These are phyloP conservation scores for Thermothelomyces thermophilus DNA, from an alignment of 2,329 filamentous ascomycete species.

Conservation along the genomic window DNA sequence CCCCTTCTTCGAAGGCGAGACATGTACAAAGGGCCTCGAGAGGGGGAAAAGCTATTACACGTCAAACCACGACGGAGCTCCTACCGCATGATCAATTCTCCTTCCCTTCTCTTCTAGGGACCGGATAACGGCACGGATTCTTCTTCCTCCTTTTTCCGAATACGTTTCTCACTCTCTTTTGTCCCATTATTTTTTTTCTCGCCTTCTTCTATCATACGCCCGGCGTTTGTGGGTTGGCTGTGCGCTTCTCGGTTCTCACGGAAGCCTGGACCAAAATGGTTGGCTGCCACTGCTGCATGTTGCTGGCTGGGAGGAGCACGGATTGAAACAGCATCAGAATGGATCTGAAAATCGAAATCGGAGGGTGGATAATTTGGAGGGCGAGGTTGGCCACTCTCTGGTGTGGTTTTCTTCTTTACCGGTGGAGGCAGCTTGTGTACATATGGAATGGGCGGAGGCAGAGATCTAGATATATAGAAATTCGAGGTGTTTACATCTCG, in stretches of 20 bases:
- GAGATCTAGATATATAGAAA: no score
- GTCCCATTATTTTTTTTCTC: no score
- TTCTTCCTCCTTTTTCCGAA: not conserved
- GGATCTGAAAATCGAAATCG: not conserved
- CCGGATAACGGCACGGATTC: slow-evolving; percentile 11
- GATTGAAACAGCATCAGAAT: slow-evolving; percentile 1
- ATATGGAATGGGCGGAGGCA: no score
- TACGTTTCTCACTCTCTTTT: not conserved
- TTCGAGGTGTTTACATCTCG: no score
- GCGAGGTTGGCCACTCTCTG: not conserved
- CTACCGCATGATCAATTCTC: not conserved
- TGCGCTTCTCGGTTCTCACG: not conserved
- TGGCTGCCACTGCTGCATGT: not conserved
- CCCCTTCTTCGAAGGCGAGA: not conserved
- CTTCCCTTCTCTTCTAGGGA: slow-evolving; percentile 3
- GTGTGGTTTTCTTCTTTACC: not conserved
- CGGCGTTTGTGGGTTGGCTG: slow-evolving; percentile 10
- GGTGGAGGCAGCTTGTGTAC: not conserved
- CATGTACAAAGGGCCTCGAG: not conserved
- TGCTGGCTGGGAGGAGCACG: not conserved
- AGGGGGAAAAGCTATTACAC: not conserved
- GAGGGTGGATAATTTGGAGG: slow-evolving; percentile 1
- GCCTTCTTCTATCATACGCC: no score
- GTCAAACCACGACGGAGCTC: not conserved
- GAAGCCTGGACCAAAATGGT: not conserved